Base-by-base conservation (phyloP, 1,139 yeast genomes). In the Lodderomyces beijingensis region DNA sequence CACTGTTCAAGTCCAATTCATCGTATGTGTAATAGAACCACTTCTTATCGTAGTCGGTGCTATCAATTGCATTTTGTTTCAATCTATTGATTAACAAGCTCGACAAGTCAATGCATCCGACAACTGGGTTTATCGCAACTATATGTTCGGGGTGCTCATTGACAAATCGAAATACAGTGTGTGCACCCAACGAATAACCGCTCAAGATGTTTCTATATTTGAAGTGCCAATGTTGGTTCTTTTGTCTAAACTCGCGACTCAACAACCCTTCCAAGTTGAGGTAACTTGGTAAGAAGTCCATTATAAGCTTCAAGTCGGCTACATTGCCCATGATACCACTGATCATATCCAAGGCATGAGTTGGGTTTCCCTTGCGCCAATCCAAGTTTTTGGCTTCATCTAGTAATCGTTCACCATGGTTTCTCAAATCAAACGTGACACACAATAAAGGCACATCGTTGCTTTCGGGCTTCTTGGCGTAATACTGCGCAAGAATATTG, bases 171-270 rank as follows among this genome's bases (percentile, higher is more conserved):
- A 76, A 72, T 16, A 70, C 59, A 8, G 70, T 57, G 50, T 79
- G 84, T 0, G 76, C 87, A 2, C 87, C 86, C 40, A 77, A 58
- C 0, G 85, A 77, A 32, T 65, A 65, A 3, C 87, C 87, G 20
- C 69, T 49, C 16, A 75, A 51, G 19, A 69, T 57, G 44, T 66
- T 68, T 31, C 49, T 47, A 39, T 51, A 58, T 16, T 40, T 36
- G 33, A 62, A 44, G 14, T 26, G 19, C 16, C 26, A 35, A 19
- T 35, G 31, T 4, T 52, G 45, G 9, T 54, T 49, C 20, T 41
- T 39, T 11, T 38, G 42, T 26, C 46, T 46, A 27, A 51, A 49
- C 17, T 49, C 44, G 20, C 50, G 49, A 1, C 52, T 46, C 13
- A 69, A 46, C 30, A 45, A 45, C 25, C 46, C 35, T 14, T 65